phyloP scores from a whole-genome alignment of 495 filamentous ascomycete species.

The Opeltia flavorubescens region DNA sequence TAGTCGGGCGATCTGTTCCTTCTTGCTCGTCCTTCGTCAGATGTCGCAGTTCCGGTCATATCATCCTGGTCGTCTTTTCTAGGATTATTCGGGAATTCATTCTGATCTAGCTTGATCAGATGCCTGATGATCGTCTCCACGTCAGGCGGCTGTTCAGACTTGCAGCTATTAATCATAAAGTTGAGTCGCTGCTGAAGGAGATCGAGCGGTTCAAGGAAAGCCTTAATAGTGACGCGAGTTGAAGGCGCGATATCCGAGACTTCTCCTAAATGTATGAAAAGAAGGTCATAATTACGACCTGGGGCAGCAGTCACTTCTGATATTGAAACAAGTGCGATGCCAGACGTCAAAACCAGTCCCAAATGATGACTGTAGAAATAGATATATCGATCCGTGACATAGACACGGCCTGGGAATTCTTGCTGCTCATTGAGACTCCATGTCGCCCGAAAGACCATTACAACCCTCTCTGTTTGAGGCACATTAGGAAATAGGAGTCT shows the following conservation, averaged over 20 bases:
- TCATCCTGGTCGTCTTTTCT: conserved; percentile 94
- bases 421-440: conserved; percentile 67
- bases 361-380: conserved; percentile 95
- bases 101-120: conserved; percentile 54
- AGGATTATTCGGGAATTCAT: conserved; percentile 45
- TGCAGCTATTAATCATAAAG: conserved; percentile 63
- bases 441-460: conserved; percentile 63
- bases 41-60: conserved; percentile 47
- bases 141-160: conserved; percentile 44
- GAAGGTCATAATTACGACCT: conserved; percentile 82
- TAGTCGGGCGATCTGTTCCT: conserved; percentile 15
- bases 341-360: conserved; percentile 76
- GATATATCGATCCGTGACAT: conserved; percentile 69
- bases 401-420: conserved; percentile 76
- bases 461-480: conserved; percentile 54
- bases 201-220: conserved; percentile 75
- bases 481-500: conserved; percentile 77
- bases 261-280: conserved; percentile 72
- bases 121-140: conserved; percentile 51
- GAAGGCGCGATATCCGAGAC: conserved; percentile 44
- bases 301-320: conserved; percentile 79
- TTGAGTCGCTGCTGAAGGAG: conserved; percentile 74
- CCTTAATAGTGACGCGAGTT: conserved; percentile 70
- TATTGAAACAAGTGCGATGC: conserved; percentile 56
- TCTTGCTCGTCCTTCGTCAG: conserved; percentile 28